Percentiles rank a stretch among this genome's conserved stretches.
Evolutionary conservation across 164 flowering plant genomes (phyloP).

Genomic region (Echeveria elegans): DNA sequence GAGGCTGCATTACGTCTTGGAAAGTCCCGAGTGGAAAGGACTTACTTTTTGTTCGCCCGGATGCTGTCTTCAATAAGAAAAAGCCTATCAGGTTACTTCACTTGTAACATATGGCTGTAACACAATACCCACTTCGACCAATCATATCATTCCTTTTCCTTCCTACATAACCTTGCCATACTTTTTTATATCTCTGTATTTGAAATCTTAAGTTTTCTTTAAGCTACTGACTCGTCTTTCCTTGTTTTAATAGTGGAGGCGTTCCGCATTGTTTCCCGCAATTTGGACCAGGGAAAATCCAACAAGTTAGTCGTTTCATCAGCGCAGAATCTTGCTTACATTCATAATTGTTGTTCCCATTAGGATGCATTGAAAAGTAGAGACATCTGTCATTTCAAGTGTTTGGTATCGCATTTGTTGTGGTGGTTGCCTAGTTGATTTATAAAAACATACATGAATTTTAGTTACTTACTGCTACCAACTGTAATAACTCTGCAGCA

Average conservation of each 20-base stretch:
- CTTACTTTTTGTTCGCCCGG: constrained; percentile 88
- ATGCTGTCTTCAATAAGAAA: constrained; percentile 81
- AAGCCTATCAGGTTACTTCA: constrained; percentile 98
- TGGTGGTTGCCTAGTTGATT: too few relatives aligned
- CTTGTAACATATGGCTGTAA: too few relatives aligned
- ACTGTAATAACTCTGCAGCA: constrained; percentile 47
- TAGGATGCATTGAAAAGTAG: neutral
- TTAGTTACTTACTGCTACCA: constrained; percentile 3
- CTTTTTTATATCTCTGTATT: neutral
- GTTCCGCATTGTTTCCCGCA: constrained; percentile 97
- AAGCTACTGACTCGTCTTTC: constrained; percentile 16
- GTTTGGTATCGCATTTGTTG: neutral
- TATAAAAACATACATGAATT: neutral
- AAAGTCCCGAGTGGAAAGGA: constrained; percentile 67
- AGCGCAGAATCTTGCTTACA: neutral
- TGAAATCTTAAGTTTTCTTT: neutral
- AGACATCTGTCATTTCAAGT: too few relatives aligned
- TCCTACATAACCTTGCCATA: too few relatives aligned
- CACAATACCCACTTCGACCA: too few relatives aligned
- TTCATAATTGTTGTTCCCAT: neutral
- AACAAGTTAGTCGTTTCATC: constrained; percentile 51
- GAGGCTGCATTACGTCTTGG: constrained; percentile 93
- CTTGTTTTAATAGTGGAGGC: constrained; percentile 61
- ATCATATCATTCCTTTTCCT: too few relatives aligned
- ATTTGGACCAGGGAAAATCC: constrained; percentile 93